Base-by-base conservation (phyloP, 1,284 basidiomycete species). In the Inonotus hispidus region DNA sequence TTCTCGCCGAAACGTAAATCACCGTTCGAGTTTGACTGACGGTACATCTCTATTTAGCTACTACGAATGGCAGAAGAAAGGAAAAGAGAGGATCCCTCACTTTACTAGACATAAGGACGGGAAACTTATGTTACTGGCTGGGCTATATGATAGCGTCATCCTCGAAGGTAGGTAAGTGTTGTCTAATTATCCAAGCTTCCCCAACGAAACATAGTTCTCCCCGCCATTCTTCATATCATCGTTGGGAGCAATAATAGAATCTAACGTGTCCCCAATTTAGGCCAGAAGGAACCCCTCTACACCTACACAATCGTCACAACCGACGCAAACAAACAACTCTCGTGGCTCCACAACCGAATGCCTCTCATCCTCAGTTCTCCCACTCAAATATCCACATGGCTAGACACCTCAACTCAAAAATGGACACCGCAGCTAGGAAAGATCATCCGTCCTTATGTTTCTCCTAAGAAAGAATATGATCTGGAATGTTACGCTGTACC, bases 281-380 rank as follows among this genome's bases (percentile, higher is more conserved):
- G 82, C 3, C 74, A 82, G 58, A 78, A 76, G 0, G 73, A 84
- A 52, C 82, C 85, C 0, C 74, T 92, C 0, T 92, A 85, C 77
- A 92, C 92, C 0, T 98, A 93, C 71, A 90, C 92, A 0, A 92
- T 98, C 60, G 84, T 98, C 53, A 98, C 95, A 0, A 95, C 93
- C 0, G 74, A 80, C 11, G 88, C 91, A 1, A 82, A 81, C 68
- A 80, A 81, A 59, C 79, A 85, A 10, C 78, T 92, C 59, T 74
- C 77, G 10, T 94, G 90, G 88, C 77, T 96, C 35, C 95, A 98
- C 72, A 92, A 96, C 68, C 85, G 95, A 16, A 95, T 96, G 77
- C 95, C 95, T 2, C 91, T 95, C 56, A 89, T 98, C 55, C 80
- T 98, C 1, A 78, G 83, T 1, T 78, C 79, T 0, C 69, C 77